Evolutionary conservation across 2,329 filamentous ascomycete species (phyloP), one percentile per base, ranked within the genome.

Genomic region (Tolypocladium pustulatum): DNA sequence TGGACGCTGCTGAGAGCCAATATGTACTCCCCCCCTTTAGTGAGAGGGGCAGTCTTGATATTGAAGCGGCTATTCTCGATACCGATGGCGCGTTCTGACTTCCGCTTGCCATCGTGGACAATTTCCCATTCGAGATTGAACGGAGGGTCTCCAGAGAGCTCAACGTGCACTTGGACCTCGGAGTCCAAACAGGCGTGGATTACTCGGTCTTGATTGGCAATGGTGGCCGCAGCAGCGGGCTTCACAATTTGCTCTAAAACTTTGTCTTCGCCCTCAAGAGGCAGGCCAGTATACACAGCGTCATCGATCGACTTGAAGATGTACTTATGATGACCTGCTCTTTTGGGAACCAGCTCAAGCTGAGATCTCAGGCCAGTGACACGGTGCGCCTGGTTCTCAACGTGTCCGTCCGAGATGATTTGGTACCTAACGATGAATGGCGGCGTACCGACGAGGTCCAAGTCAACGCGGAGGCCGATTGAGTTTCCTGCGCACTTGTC

Each of bases 401-500:
- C 75, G 22, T 80, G 79, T 7, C 83, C 82, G 57, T 81, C 84
- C 66, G 83, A 84, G 59, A 85, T 81, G 59, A 91, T 81, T 51
- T 86, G 86, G 70, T 97, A 99, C 27, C 80, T 78, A 53, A 99
- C 79, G n/a, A 80, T 78, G 74, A 99, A 99, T 1, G 93, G 93
- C 53, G 95, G 93, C 0, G 91, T 96, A 61, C 94, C 94, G 34
- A 93, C 88, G 43, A 99, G 80, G 69, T 97, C 91, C 55, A 99
- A 76, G 67, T 94, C 89, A 49, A 99, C 90, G 13, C 88, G 84
- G 58, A 99, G 81, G 46, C 94, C 94, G 61, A 99, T 90, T 0
- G 94, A 91, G 68, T 91, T 96, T 54, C 92, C 91, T 40, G 92
- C 93, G 71, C 94, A 99, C 70, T 95, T 96, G 72, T 99, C 94